These are phyloP conservation scores for Pseudohyphozyma bogoriensis DNA, from an alignment of 768 basidiomycete genomes.

Conservation along the genomic window DNA sequence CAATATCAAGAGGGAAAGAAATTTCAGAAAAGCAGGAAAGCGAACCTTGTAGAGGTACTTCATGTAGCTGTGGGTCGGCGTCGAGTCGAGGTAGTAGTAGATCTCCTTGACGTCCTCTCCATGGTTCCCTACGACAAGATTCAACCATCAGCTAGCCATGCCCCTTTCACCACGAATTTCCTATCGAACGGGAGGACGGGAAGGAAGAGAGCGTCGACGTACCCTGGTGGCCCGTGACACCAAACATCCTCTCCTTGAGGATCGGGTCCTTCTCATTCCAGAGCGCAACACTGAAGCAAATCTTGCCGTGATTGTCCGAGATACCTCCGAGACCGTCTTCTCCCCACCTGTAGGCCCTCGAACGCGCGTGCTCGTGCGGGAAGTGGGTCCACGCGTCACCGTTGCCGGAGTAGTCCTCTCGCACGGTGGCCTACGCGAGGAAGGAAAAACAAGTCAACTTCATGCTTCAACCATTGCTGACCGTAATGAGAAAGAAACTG, in stretches of 20 bases:
- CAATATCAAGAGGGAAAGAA: background rate
- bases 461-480: constrained; percentile 3
- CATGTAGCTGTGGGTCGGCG: constrained; percentile 99
- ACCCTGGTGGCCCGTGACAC: constrained; percentile 82
- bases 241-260: constrained; percentile 91
- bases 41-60: constrained; percentile 58
- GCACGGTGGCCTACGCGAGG: constrained; percentile 70
- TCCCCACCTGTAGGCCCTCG: constrained; percentile 95
- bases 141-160: background rate
- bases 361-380: constrained; percentile 84
- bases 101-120: constrained; percentile 99
- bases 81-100: constrained; percentile 97
- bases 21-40: background rate
- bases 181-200: background rate
- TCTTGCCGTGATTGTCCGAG: constrained; percentile 89
- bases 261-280: constrained; percentile 95
- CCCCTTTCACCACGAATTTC: no score
- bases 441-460: constrained; percentile 15
- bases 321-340: constrained; percentile 97
- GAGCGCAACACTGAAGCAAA: constrained; percentile 79
- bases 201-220: constrained; percentile 22
- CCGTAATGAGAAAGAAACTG: constrained; percentile 15
- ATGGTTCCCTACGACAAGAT: constrained; percentile 56
- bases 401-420: constrained; percentile 94
- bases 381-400: constrained; percentile 83